These are phyloP conservation scores for Mycena olivaceomarginata DNA, from an alignment of 768 basidiomycete genomes.

Conservation along the genomic window DNA sequence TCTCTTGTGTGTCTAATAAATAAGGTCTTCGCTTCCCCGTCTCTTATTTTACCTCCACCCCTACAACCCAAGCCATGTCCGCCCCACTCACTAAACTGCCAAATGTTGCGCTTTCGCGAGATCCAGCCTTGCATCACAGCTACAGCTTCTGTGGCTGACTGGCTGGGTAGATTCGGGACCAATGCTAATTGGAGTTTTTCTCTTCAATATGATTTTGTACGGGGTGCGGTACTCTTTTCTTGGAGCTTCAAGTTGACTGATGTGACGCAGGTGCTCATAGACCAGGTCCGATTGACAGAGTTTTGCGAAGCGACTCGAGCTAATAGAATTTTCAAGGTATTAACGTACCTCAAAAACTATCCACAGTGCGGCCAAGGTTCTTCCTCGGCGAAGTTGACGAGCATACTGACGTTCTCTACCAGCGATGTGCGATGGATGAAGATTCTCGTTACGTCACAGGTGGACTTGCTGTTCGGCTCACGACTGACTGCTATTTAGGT, in stretches of 20 bases:
- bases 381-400: neutral
- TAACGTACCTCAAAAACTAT: conserved; percentile 61
- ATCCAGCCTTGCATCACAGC: neutral
- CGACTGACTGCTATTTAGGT: conserved; percentile 52
- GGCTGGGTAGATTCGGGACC: conserved; percentile 61
- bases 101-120: conserved; percentile 57
- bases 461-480: neutral
- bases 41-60: neutral
- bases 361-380: conserved; percentile 52
- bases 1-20: conserved; percentile 3
- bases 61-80: conserved; percentile 25
- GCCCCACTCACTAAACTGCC: conserved; percentile 35
- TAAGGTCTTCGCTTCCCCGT: neutral
- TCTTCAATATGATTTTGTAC: conserved; percentile 66
- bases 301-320: neutral
- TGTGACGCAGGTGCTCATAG: conserved; percentile 55
- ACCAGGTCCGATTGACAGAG: conserved; percentile 53
- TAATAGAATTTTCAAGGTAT: conserved; percentile 35
- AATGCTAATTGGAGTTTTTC: conserved; percentile 65
- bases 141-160: conserved; percentile 13
- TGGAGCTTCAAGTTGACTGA: conserved; percentile 12
- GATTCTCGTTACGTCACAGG: conserved; percentile 57
- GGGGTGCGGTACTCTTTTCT: conserved; percentile 56
- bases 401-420: conserved; percentile 20
- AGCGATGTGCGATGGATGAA: conserved; percentile 67